phyloP scores from a whole-genome alignment of 2,329 filamentous ascomycete genomes.

The Exserohilum turcica region DNA sequence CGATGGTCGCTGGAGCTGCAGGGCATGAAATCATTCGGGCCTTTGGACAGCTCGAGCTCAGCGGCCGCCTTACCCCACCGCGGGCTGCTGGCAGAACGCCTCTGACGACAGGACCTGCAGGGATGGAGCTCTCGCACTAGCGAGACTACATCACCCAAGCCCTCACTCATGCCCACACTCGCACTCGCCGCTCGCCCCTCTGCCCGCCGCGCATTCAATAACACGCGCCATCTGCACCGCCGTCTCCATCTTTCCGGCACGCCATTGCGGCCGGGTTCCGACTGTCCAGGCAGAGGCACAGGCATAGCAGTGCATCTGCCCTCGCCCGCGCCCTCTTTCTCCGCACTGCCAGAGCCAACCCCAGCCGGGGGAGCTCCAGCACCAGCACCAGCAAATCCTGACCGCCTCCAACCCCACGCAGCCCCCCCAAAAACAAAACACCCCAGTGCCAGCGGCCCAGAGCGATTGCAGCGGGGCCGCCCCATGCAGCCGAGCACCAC shows the following conservation, averaged over 20 bases:
- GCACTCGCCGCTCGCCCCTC: too few relatives aligned
- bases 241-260: slow-evolving; percentile 30
- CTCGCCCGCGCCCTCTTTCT: slow-evolving; percentile 5
- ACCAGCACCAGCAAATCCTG: slow-evolving; percentile 16
- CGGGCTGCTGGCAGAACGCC: slow-evolving; percentile 17
- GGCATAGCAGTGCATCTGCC: slow-evolving; percentile 15
- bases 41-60: slow-evolving; percentile 21
- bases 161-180: too few relatives aligned
- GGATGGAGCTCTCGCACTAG: slow-evolving; percentile 31
- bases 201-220: slow-evolving; percentile 13
- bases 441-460: not conserved
- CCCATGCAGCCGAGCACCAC: not conserved
- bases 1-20: slow-evolving; percentile 15
- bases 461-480: not conserved
- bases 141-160: slow-evolving; percentile 22
- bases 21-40: slow-evolving; percentile 13
- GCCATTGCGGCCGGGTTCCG: slow-evolving; percentile 23
- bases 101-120: slow-evolving; percentile 35
- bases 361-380: not conserved
- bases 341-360: slow-evolving; percentile 4
- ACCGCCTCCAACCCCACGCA: slow-evolving; percentile 12
- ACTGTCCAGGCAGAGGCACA: slow-evolving; percentile 15
- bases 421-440: not conserved
- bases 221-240: slow-evolving; percentile 9
- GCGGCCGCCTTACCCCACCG: slow-evolving; percentile 19